phyloP scores from a whole-genome alignment of 2,329 filamentous ascomycete species.

The Alternaria longipes region DNA sequence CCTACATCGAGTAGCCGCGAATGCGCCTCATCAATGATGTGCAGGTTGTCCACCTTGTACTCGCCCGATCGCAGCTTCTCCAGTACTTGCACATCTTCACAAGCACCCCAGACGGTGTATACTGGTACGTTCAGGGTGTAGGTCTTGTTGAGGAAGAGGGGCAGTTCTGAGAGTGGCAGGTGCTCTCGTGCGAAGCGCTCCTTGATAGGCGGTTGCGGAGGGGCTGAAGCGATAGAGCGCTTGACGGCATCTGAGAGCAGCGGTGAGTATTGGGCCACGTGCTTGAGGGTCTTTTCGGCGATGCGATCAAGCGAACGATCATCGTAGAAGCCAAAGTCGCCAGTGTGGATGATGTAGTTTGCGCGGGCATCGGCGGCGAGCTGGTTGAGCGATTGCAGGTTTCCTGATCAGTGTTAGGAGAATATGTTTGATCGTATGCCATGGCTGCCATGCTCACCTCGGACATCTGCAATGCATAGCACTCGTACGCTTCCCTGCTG shows the following conservation, averaged over 20 bases:
- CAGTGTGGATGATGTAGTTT: slow-evolving; percentile 98
- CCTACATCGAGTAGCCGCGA: slow-evolving; percentile 94
- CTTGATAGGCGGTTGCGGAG: slow-evolving; percentile 77
- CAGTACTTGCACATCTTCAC: slow-evolving; percentile 95
- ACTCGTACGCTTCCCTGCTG: slow-evolving; percentile 60
- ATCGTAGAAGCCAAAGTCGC: slow-evolving; percentile 99
- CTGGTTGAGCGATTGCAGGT: slow-evolving; percentile 93
- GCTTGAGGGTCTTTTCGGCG: slow-evolving; percentile 98
- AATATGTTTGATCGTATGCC: not conserved
- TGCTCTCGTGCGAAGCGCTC: slow-evolving; percentile 81
- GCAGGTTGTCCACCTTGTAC: slow-evolving; percentile 96
- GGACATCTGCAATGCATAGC: slow-evolving; percentile 62
- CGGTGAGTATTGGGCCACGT: slow-evolving; percentile 98
- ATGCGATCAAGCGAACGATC: slow-evolving; percentile 94
- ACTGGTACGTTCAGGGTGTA: slow-evolving; percentile 94
- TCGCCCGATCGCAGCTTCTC: slow-evolving; percentile 98
- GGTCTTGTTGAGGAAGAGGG: slow-evolving; percentile 85
- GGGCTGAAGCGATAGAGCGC: slow-evolving; percentile 71
- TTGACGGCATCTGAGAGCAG: slow-evolving; percentile 82
- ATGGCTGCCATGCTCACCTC: slow-evolving; percentile 51
- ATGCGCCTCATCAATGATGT: slow-evolving; percentile 98
- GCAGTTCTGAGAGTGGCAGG: slow-evolving; percentile 90
- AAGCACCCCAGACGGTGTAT: slow-evolving; percentile 98
- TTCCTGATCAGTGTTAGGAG: slow-evolving; percentile 70
- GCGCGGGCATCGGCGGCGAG: slow-evolving; percentile 93